Evolutionary conservation across 495 filamentous ascomycete species (phyloP).

Genomic region (Cenococcum geophilum): DNA sequence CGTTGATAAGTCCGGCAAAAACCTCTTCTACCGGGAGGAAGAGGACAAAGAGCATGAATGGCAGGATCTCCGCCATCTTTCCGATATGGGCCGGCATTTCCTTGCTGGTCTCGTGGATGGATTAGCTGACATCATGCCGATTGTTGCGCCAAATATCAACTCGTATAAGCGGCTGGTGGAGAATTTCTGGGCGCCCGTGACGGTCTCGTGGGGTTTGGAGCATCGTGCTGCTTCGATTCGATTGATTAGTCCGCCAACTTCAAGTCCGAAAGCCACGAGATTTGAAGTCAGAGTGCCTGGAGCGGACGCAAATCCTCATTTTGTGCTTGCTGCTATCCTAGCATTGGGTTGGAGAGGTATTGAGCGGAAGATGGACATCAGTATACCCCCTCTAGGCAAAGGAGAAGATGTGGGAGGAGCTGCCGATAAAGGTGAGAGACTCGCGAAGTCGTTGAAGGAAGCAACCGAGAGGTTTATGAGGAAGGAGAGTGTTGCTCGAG

Average conservation of each 20-base stretch:
- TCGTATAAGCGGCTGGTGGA: slow-evolving; percentile 96
- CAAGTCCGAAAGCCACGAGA: slow-evolving; percentile 73
- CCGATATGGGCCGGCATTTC: slow-evolving; percentile 86
- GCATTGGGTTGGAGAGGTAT: slow-evolving; percentile 84
- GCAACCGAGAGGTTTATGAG: slow-evolving; percentile 69
- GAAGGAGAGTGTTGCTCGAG: slow-evolving; percentile 73
- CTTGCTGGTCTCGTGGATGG: slow-evolving; percentile 84
- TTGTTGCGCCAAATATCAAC: slow-evolving; percentile 90
- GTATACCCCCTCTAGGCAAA: slow-evolving; percentile 73
- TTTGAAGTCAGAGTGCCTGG: slow-evolving; percentile 90
- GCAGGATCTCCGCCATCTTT: slow-evolving; percentile 69
- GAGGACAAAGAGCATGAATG: slow-evolving; percentile 64
- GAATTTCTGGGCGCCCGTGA: slow-evolving; percentile 98
- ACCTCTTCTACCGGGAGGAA: slow-evolving; percentile 69
- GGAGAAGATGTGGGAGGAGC: slow-evolving; percentile 69
- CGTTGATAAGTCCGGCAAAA: slow-evolving; percentile 60
- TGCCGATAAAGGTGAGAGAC: slow-evolving; percentile 58
- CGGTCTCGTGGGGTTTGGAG: slow-evolving; percentile 93
- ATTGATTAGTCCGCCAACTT: slow-evolving; percentile 79
- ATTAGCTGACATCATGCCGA: slow-evolving; percentile 89
- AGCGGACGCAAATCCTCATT: slow-evolving; percentile 83
- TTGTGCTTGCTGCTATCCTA: slow-evolving; percentile 80
- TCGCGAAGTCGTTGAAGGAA: slow-evolving; percentile 78
- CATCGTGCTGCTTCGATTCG: slow-evolving; percentile 89
- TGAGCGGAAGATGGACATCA: slow-evolving; percentile 79